Evolutionary conservation across 2,329 filamentous ascomycete genomes (phyloP).

Genomic region (Leptodontidium sp.): DNA sequence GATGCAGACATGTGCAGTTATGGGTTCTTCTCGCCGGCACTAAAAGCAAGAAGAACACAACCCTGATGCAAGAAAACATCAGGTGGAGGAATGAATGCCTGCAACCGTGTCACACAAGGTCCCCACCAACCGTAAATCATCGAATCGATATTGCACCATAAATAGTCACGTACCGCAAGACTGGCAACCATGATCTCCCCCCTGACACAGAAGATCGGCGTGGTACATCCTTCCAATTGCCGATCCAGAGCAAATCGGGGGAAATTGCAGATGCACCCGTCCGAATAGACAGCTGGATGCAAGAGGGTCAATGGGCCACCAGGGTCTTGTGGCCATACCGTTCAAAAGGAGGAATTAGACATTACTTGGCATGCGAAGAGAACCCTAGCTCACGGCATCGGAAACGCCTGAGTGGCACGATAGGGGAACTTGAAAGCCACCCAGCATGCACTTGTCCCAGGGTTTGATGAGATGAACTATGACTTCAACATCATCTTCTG

Average conservation of each 20-base stretch:
- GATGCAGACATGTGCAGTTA: conserved; percentile 19
- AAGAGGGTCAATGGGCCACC: conserved; percentile 14
- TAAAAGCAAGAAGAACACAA: conserved; percentile 23
- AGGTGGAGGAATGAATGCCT: conserved; percentile 28
- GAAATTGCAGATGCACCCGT: conserved; percentile 3
- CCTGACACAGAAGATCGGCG: conserved; percentile 10
- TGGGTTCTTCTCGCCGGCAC: conserved; percentile 27
- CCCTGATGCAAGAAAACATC: conserved; percentile 27
- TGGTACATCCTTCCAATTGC: conserved; percentile 19
- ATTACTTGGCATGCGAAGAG: conserved; percentile 22
- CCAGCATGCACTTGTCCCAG: conserved; percentile 10
- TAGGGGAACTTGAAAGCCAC: conserved; percentile 20
- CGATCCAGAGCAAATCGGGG: background rate
- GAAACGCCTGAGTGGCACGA: conserved; percentile 25
- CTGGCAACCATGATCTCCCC: conserved; percentile 16
- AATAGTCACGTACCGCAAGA: conserved; percentile 28
- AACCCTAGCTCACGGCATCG: conserved; percentile 25
- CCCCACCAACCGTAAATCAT: conserved; percentile 17
- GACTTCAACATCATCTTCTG: background rate
- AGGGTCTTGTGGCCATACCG: background rate
- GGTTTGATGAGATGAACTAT: background rate
- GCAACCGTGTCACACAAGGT: conserved; percentile 24
- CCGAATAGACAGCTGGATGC: conserved; percentile 2
- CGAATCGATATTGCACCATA: conserved; percentile 30
- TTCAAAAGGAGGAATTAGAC: conserved; percentile 12